These are phyloP conservation scores for Malassezia sympodialis DNA, from an alignment of 1,284 basidiomycete species.

Conservation along the genomic window DNA sequence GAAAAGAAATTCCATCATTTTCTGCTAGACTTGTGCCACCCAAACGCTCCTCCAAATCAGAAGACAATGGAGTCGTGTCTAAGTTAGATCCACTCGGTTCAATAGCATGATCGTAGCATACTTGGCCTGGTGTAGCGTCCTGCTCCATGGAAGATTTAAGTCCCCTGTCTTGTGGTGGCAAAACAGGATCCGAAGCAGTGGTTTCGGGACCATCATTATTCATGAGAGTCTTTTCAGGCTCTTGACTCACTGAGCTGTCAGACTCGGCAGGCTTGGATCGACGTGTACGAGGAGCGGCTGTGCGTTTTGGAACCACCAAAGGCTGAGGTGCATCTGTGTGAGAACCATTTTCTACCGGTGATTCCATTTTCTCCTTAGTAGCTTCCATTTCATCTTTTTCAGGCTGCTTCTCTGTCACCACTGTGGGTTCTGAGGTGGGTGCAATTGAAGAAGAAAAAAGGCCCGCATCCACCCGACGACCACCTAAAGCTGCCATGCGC, in stretches of 20 bases:
- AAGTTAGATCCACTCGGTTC: too few relatives aligned
- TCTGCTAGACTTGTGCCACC: not conserved
- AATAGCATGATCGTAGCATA: too few relatives aligned
- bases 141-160: not conserved
- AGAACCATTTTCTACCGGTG: slow-evolving; percentile 43
- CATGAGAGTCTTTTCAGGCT: not conserved
- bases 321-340: slow-evolving; percentile 24
- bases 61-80: not conserved
- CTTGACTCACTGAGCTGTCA: not conserved
- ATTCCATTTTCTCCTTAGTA: slow-evolving; percentile 32
- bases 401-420: not conserved
- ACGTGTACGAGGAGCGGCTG: slow-evolving; percentile 48
- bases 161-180: not conserved
- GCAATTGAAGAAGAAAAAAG: slow-evolving; percentile 50
- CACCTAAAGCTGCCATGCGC: slow-evolving; percentile 43
- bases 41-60: not conserved
- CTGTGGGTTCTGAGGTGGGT: slow-evolving; percentile 39
- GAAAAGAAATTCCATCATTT: not conserved
- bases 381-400: not conserved
- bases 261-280: not conserved
- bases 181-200: not conserved
- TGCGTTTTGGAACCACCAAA: slow-evolving; percentile 47
- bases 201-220: not conserved
- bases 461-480: slow-evolving; percentile 51
- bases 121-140: not conserved